Evolutionary conservation across 768 basidiomycete species (phyloP).

Genomic region (Phylloporus sp.): DNA sequence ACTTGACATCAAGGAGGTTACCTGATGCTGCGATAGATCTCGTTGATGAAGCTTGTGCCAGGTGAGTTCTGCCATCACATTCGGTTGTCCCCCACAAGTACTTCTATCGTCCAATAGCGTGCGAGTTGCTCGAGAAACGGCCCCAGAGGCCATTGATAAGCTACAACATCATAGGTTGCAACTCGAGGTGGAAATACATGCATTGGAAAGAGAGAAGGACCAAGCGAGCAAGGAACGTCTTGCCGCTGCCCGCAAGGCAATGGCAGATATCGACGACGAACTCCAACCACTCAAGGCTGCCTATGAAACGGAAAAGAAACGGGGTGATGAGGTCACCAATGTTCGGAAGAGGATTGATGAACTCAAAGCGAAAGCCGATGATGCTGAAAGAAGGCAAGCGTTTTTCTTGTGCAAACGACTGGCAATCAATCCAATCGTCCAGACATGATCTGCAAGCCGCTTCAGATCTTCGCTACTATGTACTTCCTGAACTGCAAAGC

Average conservation of each 20-base stretch:
- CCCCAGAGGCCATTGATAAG: conserved; percentile 90
- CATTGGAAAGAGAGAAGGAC: conserved; percentile 90
- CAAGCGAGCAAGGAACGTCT: conserved; percentile 81
- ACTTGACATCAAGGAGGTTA: conserved; percentile 73
- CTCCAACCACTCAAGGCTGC: conserved; percentile 76
- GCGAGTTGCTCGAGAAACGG: conserved; percentile 89
- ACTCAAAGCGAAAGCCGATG: conserved; percentile 85
- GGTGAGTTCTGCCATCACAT: conserved; percentile 40
- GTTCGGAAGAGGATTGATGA: conserved; percentile 84
- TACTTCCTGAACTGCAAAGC: conserved; percentile 79
- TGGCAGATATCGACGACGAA: conserved; percentile 81
- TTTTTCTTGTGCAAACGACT: not conserved
- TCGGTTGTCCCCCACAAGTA: not conserved
- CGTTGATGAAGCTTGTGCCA: conserved; percentile 88
- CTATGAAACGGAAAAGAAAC: conserved; percentile 82
- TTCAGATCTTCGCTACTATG: conserved; percentile 87
- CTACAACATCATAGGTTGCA: conserved; percentile 85
- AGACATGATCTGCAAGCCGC: conserved; percentile 72
- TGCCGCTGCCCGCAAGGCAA: conserved; percentile 63
- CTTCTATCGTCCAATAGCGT: conserved; percentile 42
- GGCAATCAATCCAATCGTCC: not conserved
- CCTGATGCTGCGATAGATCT: conserved; percentile 90
- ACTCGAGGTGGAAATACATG: conserved; percentile 92
- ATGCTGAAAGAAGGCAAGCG: conserved; percentile 79
- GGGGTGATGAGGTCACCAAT: conserved; percentile 73